Conservation (phyloP, 805 yeast species). For the Ogataea nitratoaversa region DNA sequence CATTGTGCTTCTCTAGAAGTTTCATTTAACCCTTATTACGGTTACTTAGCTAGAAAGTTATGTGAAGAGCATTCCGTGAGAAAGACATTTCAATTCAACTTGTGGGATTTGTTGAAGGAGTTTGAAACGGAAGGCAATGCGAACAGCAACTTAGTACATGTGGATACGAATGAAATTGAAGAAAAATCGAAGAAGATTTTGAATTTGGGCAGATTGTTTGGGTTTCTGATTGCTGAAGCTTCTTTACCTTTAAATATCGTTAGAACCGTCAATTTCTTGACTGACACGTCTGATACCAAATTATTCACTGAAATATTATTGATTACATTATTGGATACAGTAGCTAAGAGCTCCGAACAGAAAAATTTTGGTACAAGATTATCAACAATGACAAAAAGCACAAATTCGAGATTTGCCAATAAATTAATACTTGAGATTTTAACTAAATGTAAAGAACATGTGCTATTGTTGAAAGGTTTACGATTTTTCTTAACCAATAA, state of each 20-base stretch:
- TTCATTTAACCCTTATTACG: constrained; percentile 85
- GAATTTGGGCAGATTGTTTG: constrained; percentile 79
- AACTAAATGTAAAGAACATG: constrained; percentile 54
- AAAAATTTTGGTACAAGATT: constrained; percentile 42
- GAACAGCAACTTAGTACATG: constrained; percentile 15
- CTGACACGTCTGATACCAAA: constrained; percentile 54
- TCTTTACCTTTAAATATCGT: constrained; percentile 69
- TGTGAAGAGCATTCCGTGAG: constrained; percentile 71
- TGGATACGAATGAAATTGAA: constrained; percentile 51
- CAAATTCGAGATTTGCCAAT: constrained; percentile 32
- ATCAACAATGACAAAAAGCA: constrained; percentile 21
- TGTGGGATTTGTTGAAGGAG: constrained; percentile 83
- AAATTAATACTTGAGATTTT: constrained; percentile 31
- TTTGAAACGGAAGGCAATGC: constrained; percentile 55
- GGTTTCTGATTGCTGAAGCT: constrained; percentile 68
- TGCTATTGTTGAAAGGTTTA: constrained; percentile 59
- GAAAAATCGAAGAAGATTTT: constrained; percentile 53
- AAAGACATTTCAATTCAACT: constrained; percentile 80
- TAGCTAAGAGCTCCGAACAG: constrained; percentile 60
- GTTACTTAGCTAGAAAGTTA: constrained; percentile 68
- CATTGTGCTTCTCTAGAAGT: constrained; percentile 86
- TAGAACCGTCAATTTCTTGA: constrained; percentile 68
- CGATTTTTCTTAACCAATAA: constrained; percentile 53
- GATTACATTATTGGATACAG: constrained; percentile 58
- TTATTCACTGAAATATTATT: constrained; percentile 72